Base-by-base conservation (phyloP, 2,329 filamentous ascomycete genomes). In the Xylariaceae sp. region DNA sequence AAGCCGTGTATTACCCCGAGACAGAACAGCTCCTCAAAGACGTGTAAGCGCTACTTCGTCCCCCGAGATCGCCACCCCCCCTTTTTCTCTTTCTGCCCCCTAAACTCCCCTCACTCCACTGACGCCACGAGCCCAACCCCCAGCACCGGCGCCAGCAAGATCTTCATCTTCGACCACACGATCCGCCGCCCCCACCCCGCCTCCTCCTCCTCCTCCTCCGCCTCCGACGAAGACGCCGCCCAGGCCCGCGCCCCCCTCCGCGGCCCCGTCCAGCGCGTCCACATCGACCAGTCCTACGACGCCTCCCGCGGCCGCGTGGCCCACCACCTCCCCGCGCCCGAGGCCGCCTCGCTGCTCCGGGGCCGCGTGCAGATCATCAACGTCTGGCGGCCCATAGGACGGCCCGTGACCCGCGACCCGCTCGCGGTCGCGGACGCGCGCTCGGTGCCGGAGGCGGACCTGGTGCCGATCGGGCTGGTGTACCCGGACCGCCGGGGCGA, bases 131-230 rank as follows among this genome's bases (percentile, higher is more conserved):
- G n/a, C n/a, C n/a, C n/a, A n/a, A n/a, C 63, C 33, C 33, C 83
- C 2, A 78, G 76, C 2, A 83, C 81, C 18, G 75, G 78, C 3
- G 73, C 81, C n/a, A 46, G 53, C 11, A 69, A 73, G n/a, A 68
- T 88, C 8, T 65, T 84, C 40, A 64, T 88, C 42, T 88, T 88
- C 65, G 84, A 88, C 63, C 81, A 89, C 63, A 88, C 84, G 9
- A 80, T 87, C 50, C 79, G 86, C 28, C 59, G 63, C 9, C 65
- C 65, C 26, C 22, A 11, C 22, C 53, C 59, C 9, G 22, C 50
- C 3, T 46, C 51, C n/a, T n/a, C n/a, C n/a, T n/a, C n/a, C n/a
- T n/a, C n/a, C n/a, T n/a, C n/a, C n/a, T n/a, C n/a, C n/a, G n/a
- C n/a, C n/a, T n/a, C n/a, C 4, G 52, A 54, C 38, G 82, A 76